These are phyloP conservation scores for Teratosphaeria pseudoeucalypti DNA, from an alignment of 2,329 filamentous ascomycete genomes.

Conservation along the genomic window DNA sequence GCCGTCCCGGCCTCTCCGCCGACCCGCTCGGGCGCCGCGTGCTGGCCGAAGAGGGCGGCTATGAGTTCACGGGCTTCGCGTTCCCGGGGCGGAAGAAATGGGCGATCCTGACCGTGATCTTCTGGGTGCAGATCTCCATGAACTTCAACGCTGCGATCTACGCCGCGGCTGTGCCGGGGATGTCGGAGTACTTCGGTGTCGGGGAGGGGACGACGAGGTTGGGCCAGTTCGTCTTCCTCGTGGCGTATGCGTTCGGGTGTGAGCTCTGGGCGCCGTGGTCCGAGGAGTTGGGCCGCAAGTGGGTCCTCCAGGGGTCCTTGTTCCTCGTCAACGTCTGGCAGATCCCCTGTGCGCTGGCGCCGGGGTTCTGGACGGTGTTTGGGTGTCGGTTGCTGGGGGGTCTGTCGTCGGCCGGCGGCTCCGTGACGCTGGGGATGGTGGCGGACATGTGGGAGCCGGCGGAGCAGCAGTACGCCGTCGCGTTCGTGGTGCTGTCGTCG, in stretches of 20 bases:
- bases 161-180: constrained; percentile 38
- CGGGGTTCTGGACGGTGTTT: constrained; percentile 33
- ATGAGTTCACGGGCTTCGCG: constrained; percentile 34
- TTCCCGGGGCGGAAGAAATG: constrained; percentile 41
- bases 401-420: constrained; percentile 47
- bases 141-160: constrained; percentile 47
- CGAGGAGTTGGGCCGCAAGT: constrained; percentile 70
- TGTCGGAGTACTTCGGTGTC: constrained; percentile 55
- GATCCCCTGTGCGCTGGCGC: constrained; percentile 43
- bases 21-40: constrained; percentile 1
- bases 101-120: constrained; percentile 41
- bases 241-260: constrained; percentile 75
- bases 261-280: constrained; percentile 84
- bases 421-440: constrained; percentile 54
- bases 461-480: constrained; percentile 49
- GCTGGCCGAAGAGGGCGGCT: constrained; percentile 20
- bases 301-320: constrained; percentile 61
- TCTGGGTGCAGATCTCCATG: constrained; percentile 44
- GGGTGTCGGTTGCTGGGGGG: constrained; percentile 31
- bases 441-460: constrained; percentile 52
- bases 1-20: background rate
- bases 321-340: constrained; percentile 71
- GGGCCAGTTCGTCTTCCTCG: constrained; percentile 68
- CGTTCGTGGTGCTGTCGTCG: constrained; percentile 38
- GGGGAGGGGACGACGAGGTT: constrained; percentile 58